These are phyloP conservation scores for Scenedesmus sp. DNA, from an alignment of 163 green algal species.

Conservation along the genomic window DNA sequence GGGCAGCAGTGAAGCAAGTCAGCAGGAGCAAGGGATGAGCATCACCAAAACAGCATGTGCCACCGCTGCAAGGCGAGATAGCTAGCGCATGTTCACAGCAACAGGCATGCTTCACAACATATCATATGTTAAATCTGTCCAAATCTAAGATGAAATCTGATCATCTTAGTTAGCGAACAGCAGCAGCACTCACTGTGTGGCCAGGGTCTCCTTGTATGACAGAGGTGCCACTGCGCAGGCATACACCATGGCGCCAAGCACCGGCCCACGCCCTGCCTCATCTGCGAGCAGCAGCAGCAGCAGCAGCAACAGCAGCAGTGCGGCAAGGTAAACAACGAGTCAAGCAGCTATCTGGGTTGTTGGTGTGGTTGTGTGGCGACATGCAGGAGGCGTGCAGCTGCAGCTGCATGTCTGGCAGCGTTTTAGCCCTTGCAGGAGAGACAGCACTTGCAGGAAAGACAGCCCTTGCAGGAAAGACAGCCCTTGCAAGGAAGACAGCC, in stretches of 20 bases:
- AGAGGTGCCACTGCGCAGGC: conserved; percentile 64
- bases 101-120: neutral
- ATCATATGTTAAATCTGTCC: too few species aligned
- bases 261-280: conserved; percentile 92
- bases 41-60: neutral
- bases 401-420: neutral
- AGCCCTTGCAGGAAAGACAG: too few species aligned
- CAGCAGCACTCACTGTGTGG: conserved; percentile 54
- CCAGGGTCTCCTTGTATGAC: conserved; percentile 53
- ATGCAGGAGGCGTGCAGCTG: neutral
- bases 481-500: too few species aligned
- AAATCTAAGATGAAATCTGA: too few species aligned
- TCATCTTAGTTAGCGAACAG: neutral
- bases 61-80: neutral
- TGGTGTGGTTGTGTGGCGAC: too few species aligned
- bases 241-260: conserved; percentile 96
- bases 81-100: too few species aligned
- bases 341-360: neutral
- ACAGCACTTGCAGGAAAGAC: too few species aligned
- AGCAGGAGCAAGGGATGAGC: neutral
- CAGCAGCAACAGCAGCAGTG: neutral
- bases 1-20: neutral
- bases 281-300: conserved; percentile 68
- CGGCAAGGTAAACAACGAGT: neutral
- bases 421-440: too few species aligned